Percentiles rank a stretch among this genome's conserved stretches.
phyloP scores from a whole-genome alignment of 2,329 filamentous ascomycete genomes.

The Ophiostoma populinum region DNA sequence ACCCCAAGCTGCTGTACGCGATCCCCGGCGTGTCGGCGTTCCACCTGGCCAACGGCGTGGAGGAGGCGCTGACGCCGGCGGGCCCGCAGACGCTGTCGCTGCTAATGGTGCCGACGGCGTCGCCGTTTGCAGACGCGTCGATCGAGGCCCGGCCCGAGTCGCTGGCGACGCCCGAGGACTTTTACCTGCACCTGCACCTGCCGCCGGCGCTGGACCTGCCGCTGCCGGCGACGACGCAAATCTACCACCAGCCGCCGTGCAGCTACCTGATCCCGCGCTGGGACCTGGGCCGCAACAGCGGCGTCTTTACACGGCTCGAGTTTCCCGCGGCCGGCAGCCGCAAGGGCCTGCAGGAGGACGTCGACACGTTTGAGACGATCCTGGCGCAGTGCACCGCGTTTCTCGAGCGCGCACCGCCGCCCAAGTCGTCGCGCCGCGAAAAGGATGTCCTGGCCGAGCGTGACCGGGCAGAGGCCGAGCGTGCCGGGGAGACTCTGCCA shows the following conservation, averaged over 20 bases:
- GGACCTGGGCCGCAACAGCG: slow-evolving; percentile 76
- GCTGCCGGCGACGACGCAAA: slow-evolving; percentile 85
- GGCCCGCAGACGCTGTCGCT: slow-evolving; percentile 84
- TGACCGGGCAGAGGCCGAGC: no score
- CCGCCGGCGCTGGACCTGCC: slow-evolving; percentile 89
- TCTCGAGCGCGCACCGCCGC: slow-evolving; percentile 62
- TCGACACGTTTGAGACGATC: slow-evolving; percentile 92
- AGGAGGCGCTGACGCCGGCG: slow-evolving; percentile 64
- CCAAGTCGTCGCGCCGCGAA: slow-evolving; percentile 21
- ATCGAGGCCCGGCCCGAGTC: slow-evolving; percentile 21
- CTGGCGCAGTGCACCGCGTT: slow-evolving; percentile 92
- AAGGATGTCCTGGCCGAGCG: no score
- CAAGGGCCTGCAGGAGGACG: slow-evolving; percentile 66
- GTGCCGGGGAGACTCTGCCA: no score
- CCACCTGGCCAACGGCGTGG: slow-evolving; percentile 76
- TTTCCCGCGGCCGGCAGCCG: slow-evolving; percentile 62
- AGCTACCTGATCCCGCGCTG: slow-evolving; percentile 92
- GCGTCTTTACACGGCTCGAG: slow-evolving; percentile 83
- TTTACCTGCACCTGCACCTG: slow-evolving; percentile 89
- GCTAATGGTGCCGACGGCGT: slow-evolving; percentile 86
- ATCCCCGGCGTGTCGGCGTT: slow-evolving; percentile 80
- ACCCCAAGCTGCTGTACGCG: slow-evolving; percentile 50
- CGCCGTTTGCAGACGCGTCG: slow-evolving; percentile 41
- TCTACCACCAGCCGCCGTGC: slow-evolving; percentile 84
- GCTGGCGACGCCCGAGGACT: slow-evolving; percentile 46